Evolutionary conservation across 2,329 filamentous ascomycete species (phyloP), one percentile per base, ranked within the genome.

Genomic region (Ophiocordyceps camponoti-saundersi): DNA sequence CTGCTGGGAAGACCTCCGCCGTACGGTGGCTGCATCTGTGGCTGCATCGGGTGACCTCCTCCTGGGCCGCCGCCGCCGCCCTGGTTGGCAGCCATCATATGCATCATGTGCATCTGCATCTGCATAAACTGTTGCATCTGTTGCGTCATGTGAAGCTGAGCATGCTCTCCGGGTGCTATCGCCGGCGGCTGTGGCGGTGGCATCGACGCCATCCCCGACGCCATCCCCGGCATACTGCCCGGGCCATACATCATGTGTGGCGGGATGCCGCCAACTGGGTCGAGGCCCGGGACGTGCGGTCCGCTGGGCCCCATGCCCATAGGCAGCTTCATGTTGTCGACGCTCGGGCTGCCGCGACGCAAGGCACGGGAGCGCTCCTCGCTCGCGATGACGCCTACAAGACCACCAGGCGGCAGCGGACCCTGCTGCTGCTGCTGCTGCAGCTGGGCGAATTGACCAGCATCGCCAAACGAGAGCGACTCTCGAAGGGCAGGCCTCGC

Each of bases 101-200:
- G 83, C 82, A 93, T 90, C 65, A 88, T 88, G 59, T 93, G 85
- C 82, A 93, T 89, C 61, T 94, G 87, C 81, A 92, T 87, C 59
- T 88, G 82, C 83, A 90, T 88, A 65, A 90, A 88, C 56, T 86
- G 81, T 48, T 77, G 75, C 85, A 90, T 89, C 58, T 89, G 83
- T 57, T 87, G 82, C 7, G 77, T 82, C 72, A 92, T 82, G 53
- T 89, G 80, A 41, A 89, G 72, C 55, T 90, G 84, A 26, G 80
- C 80, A 59, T 85, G 82, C 51, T 87, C 82, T 21, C 75, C 75
- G 2, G 79, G 68, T 16, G 73, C 75, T 42, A 80, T 59, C 60
- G 66, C 63, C 22, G 59, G 65, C 51, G 32, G 32, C 32, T 63
- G 64, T 21, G 64, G 66, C 67, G 50, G 53, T 32, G 53, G 51